phyloP scores from a whole-genome alignment of 176 grass and related monocot species.

The Ampelocalamus luodianensis region DNA sequence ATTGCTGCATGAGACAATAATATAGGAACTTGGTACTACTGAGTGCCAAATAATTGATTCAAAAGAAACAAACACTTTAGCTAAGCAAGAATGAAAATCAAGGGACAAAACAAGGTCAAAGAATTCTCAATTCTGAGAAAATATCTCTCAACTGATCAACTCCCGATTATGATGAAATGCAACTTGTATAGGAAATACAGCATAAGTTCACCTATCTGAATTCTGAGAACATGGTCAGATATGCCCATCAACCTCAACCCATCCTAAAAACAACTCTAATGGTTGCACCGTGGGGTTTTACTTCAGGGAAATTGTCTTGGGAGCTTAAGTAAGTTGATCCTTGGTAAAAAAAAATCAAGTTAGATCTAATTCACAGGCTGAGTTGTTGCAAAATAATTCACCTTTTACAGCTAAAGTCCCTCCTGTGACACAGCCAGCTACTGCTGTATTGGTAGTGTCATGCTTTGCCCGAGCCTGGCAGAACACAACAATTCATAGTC shows the following conservation, averaged over 20 bases:
- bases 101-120: not conserved
- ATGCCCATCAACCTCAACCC: not conserved
- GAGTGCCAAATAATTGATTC: not conserved
- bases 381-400: slow-evolving; percentile 32
- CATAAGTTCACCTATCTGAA: slow-evolving; percentile 28
- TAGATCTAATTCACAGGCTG: not conserved
- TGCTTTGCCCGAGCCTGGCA: slow-evolving; percentile 84
- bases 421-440: slow-evolving; percentile 92
- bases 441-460: slow-evolving; percentile 83
- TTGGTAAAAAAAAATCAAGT: not conserved
- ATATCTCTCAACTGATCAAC: not conserved
- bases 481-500: slow-evolving; percentile 19
- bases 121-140: no score
- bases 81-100: not conserved
- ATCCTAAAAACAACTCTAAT: slow-evolving; percentile 27
- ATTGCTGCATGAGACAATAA: not conserved
- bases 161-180: slow-evolving; percentile 12
- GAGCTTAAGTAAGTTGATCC: slow-evolving; percentile 4
- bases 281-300: not conserved
- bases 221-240: not conserved
- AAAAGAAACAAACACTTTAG: not conserved
- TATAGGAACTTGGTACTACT: not conserved
- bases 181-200: not conserved
- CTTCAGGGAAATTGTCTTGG: slow-evolving; percentile 22
- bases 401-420: slow-evolving; percentile 85